phyloP scores from a whole-genome alignment of 1,284 basidiomycete species.

The Coriolopsis trogii region DNA sequence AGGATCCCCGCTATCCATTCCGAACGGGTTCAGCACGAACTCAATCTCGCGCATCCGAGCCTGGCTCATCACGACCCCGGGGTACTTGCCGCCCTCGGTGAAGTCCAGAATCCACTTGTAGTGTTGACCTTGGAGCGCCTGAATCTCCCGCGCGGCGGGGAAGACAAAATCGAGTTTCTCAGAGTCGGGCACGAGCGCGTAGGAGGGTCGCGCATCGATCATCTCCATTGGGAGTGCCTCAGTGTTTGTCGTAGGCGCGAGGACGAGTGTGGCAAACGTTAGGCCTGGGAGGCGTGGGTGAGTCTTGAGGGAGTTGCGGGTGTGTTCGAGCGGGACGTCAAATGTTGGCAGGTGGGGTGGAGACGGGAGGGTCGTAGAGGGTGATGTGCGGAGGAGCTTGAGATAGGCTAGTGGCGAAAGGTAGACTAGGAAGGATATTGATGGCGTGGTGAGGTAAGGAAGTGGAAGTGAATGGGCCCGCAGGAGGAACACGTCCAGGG shows the following conservation, averaged over 20 bases:
- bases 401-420: slow-evolving; percentile 71
- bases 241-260: slow-evolving; percentile 39
- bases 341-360: slow-evolving; percentile 39
- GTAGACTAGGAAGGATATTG: slow-evolving; percentile 71
- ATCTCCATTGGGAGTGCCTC: slow-evolving; percentile 20
- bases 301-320: slow-evolving; percentile 50
- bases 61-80: slow-evolving; percentile 71
- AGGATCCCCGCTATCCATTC: slow-evolving; percentile 47
- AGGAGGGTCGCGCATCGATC: slow-evolving; percentile 36
- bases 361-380: slow-evolving; percentile 24
- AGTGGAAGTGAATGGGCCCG: slow-evolving; percentile 68
- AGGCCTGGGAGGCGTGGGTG: slow-evolving; percentile 45
- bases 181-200: slow-evolving; percentile 42
- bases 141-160: slow-evolving; percentile 37
- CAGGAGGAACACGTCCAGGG: slow-evolving; percentile 69
- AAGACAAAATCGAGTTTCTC: slow-evolving; percentile 52
- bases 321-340: slow-evolving; percentile 53
- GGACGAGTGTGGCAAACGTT: slow-evolving; percentile 58
- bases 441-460: slow-evolving; percentile 66
- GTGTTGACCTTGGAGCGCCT: slow-evolving; percentile 32
- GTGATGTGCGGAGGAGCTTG: slow-evolving; percentile 48
- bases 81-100: slow-evolving; percentile 52
- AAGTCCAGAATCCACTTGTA: slow-evolving; percentile 74
- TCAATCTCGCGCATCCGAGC: slow-evolving; percentile 71
- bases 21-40: slow-evolving; percentile 58